phyloP scores from a whole-genome alignment of 768 basidiomycete genomes.

The Epithele typhae region DNA sequence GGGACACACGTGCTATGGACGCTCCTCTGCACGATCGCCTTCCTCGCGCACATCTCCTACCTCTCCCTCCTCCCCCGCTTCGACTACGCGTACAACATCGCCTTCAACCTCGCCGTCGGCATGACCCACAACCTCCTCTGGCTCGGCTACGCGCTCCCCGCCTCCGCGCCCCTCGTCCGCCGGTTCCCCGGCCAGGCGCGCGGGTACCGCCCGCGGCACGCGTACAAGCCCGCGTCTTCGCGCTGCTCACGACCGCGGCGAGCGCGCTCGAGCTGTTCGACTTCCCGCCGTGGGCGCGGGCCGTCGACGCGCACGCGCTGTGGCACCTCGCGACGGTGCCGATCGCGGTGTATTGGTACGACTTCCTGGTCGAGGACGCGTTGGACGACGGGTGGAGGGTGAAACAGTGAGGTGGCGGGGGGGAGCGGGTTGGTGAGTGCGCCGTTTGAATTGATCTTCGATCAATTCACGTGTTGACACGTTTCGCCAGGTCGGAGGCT shows the following conservation, averaged over 20 bases:
- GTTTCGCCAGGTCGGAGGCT: too few relatives aligned
- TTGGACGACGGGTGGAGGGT: conserved; percentile 68
- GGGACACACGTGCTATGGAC: conserved; percentile 36
- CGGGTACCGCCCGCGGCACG: conserved; percentile 55
- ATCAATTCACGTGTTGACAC: too few relatives aligned
- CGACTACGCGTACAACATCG: conserved; percentile 92
- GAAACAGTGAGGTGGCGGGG: too few relatives aligned
- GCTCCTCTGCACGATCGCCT: conserved; percentile 49
- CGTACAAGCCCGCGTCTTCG: conserved; percentile 55
- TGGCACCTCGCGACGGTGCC: conserved; percentile 90
- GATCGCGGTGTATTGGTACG: conserved; percentile 78
- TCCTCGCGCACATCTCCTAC: conserved; percentile 74
- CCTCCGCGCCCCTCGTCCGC: conserved; percentile 40
- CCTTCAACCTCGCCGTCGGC: conserved; percentile 75
- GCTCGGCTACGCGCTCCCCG: conserved; percentile 65
- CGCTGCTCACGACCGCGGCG: conserved; percentile 66
- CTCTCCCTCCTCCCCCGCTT: conserved; percentile 72
- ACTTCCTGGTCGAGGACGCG: conserved; percentile 74
- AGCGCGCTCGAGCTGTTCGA: conserved; percentile 86
- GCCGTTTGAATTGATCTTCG: too few relatives aligned
- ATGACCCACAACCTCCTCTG: conserved; percentile 78
- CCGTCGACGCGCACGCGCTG: conserved; percentile 86
- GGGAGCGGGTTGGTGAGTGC: too few relatives aligned
- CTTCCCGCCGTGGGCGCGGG: conserved; percentile 73
- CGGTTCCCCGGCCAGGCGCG: conserved; percentile 53